phyloP scores from a whole-genome alignment of 495 filamentous ascomycete species.

The Tuber umbilicatum region DNA sequence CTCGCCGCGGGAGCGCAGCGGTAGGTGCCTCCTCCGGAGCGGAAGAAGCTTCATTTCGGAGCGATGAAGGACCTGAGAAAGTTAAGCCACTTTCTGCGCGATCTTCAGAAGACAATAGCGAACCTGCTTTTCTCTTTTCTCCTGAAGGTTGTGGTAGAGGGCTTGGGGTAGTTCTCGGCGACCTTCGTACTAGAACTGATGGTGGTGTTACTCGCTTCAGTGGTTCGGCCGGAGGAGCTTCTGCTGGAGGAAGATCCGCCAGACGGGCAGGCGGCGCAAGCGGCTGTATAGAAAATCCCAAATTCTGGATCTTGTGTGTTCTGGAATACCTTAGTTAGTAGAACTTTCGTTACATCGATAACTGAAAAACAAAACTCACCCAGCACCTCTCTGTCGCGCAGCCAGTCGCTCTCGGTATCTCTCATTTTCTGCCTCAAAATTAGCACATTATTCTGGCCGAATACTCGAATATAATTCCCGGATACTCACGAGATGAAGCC shows the following conservation, averaged over 20 bases:
- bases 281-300: constrained; percentile 30
- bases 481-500: constrained; percentile 24
- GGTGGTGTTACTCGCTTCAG: constrained; percentile 6
- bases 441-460: constrained; percentile 7
- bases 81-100: background rate
- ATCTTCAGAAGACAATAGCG: background rate
- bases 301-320: constrained; percentile 28
- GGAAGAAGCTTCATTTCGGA: constrained; percentile 2
- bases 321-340: constrained; percentile 13
- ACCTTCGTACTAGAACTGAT: constrained; percentile 8
- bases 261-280: constrained; percentile 7
- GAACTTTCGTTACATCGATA: background rate
- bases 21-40: background rate
- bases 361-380: constrained; percentile 24
- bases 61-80: constrained; percentile 8
- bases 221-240: constrained; percentile 5
- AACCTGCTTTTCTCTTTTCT: constrained; percentile 3
- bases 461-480: background rate
- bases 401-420: constrained; percentile 33
- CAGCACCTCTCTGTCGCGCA: constrained; percentile 35
- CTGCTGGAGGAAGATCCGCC: background rate
- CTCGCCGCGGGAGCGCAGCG: constrained; percentile 4
- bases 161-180: constrained; percentile 1
- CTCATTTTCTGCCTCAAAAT: constrained; percentile 15
- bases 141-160: background rate